Conservation (phyloP, 2,329 filamentous ascomycete species). For the Tolypocladium paradoxum region DNA sequence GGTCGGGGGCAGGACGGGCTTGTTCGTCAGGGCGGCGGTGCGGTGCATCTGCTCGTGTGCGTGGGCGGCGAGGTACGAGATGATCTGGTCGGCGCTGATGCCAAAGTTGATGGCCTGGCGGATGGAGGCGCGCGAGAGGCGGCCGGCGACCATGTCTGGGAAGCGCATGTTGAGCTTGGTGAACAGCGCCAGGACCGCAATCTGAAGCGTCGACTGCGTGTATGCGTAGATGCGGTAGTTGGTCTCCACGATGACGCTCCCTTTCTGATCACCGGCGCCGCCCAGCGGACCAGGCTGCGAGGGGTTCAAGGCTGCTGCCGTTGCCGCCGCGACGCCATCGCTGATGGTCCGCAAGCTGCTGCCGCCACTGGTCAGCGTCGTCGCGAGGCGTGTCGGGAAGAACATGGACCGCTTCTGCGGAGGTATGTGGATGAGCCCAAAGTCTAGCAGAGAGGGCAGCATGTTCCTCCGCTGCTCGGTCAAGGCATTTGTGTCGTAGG, state of each 20-base stretch:
- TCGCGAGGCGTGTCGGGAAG: conserved; percentile 90
- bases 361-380: conserved; percentile 80
- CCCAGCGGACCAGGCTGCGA: conserved; percentile 25
- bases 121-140: conserved; percentile 80
- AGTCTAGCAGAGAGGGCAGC: conserved; percentile 82
- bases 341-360: conserved; percentile 60
- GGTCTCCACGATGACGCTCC: conserved; percentile 92
- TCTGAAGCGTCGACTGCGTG: conserved; percentile 86
- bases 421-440: conserved; percentile 78
- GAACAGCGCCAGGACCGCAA: conserved; percentile 87
- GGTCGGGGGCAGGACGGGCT: conserved; percentile 78
- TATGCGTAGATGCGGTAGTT: conserved; percentile 98
- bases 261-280: conserved; percentile 40
- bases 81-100: conserved; percentile 92
- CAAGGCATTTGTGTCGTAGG: conserved; percentile 79
- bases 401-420: conserved; percentile 48
- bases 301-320: conserved; percentile 30
- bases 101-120: conserved; percentile 78
- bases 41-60: conserved; percentile 90
- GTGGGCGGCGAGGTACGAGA: conserved; percentile 82
- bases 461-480: conserved; percentile 75
- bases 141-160: conserved; percentile 86
- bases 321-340: conserved; percentile 57
- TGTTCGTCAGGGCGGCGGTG: conserved; percentile 42
- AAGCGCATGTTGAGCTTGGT: conserved; percentile 80